Evolutionary conservation across 257 asterid species (phyloP).

Genomic region (Hygrophila difformis): DNA sequence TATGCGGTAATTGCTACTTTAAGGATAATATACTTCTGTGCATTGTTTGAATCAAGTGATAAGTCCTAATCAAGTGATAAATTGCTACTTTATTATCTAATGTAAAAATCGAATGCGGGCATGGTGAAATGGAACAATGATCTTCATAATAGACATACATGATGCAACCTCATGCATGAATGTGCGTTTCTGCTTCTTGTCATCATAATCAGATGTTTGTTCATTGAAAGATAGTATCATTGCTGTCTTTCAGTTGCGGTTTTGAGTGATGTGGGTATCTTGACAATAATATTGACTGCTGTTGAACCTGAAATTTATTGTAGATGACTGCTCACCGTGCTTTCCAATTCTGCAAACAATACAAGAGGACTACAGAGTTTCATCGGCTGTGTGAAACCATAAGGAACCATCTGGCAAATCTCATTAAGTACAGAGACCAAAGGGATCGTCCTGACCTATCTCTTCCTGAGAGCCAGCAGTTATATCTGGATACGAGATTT

Average conservation of each 20-base stretch:
- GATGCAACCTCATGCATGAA: too few species aligned
- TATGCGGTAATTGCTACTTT: neutral
- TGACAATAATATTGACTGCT: neutral
- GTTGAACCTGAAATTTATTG: neutral
- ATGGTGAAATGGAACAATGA: too few species aligned
- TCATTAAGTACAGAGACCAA: neutral
- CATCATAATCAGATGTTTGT: too few species aligned
- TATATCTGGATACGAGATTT: neutral
- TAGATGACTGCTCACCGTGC: neutral
- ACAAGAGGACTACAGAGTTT: neutral
- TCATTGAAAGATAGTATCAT: too few species aligned
- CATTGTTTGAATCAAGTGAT: too few species aligned
- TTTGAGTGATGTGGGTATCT: neutral
- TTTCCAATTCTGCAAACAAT: neutral
- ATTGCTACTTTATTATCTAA: too few species aligned
- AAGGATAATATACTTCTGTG: neutral
- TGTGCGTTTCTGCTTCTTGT: too few species aligned
- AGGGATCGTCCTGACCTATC: neutral
- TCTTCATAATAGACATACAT: too few species aligned
- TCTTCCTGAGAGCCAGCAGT: neutral
- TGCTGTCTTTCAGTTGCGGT: neutral
- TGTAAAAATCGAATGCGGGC: too few species aligned
- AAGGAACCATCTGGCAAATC: neutral
- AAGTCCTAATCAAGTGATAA: too few species aligned
- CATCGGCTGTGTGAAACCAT: neutral